A percentile compares a stretch with the other conserved stretches of the same genome.
Evolutionary conservation across 1,284 basidiomycete species (phyloP).

Genomic region (Kalmanozyma brasiliensis): DNA sequence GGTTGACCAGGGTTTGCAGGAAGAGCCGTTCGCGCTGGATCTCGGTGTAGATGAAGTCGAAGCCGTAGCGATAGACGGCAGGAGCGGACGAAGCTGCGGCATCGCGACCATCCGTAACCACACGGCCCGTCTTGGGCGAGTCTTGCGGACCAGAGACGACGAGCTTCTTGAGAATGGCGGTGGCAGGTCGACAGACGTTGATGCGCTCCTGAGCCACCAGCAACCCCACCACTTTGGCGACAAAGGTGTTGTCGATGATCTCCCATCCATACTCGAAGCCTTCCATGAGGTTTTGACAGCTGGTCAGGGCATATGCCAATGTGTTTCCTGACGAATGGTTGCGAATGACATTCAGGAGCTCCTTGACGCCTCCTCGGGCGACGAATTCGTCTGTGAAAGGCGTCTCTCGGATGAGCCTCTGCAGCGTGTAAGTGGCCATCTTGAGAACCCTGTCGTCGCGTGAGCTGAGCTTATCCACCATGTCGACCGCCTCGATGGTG

Average conservation of each 20-base stretch:
- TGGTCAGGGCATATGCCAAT: constrained; percentile 83
- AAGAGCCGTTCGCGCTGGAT: constrained; percentile 59
- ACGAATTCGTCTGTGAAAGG: constrained; percentile 88
- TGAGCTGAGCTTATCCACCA: constrained; percentile 77
- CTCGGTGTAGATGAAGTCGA: constrained; percentile 60
- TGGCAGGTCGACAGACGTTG: constrained; percentile 95
- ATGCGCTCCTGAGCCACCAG: constrained; percentile 72
- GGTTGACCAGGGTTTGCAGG: constrained; percentile 58
- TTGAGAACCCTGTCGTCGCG: constrained; percentile 75
- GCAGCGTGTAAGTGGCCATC: constrained; percentile 80
- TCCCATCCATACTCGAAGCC: constrained; percentile 73
- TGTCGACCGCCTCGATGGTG: constrained; percentile 81
- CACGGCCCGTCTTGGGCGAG: constrained; percentile 43
- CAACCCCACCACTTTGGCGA: constrained; percentile 81
- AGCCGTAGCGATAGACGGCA: constrained; percentile 56
- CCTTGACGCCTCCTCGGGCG: constrained; percentile 74
- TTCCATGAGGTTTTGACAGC: constrained; percentile 79
- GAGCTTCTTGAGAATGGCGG: constrained; percentile 87
- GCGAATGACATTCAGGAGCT: constrained; percentile 52
- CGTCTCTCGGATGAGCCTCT: constrained; percentile 88
- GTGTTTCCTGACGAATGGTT: constrained; percentile 78
- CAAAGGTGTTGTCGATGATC: constrained; percentile 77
- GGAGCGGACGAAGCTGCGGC: constrained; percentile 20
- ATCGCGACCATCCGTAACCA: constrained; percentile 32
- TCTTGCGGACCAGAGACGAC: constrained; percentile 70